Conservation (phyloP, 1,284 basidiomycete genomes). For the Ustilago bromivora region DNA sequence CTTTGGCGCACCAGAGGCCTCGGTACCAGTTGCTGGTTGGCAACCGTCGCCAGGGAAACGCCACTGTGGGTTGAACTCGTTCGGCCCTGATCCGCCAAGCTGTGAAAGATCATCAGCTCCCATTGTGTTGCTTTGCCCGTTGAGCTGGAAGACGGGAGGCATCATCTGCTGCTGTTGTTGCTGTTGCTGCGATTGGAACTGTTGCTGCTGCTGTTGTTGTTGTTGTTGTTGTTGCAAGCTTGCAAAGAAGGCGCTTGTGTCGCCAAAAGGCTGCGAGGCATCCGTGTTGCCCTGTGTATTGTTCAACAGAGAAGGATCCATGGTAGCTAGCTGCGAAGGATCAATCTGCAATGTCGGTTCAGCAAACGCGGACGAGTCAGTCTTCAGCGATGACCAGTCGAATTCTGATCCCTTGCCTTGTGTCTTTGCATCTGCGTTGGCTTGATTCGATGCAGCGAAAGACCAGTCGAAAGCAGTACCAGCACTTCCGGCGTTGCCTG, state of each 20-base stretch:
- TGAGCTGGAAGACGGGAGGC: slow-evolving; percentile 40
- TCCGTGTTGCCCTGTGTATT: slow-evolving; percentile 11
- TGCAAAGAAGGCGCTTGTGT: slow-evolving; percentile 13
- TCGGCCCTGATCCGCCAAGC: slow-evolving; percentile 16
- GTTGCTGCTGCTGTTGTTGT: slow-evolving; percentile 21
- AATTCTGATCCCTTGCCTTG: slow-evolving; percentile 12
- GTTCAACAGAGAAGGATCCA: slow-evolving; percentile 48
- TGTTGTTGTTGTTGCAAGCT: slow-evolving; percentile 25
- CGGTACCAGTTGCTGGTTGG: slow-evolving; percentile 9
- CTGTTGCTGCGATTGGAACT: slow-evolving; percentile 18
- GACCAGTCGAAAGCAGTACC: slow-evolving; percentile 48
- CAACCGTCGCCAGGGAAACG: slow-evolving; percentile 32
- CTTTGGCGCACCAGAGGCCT: slow-evolving; percentile 8
- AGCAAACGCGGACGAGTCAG: slow-evolving; percentile 13
- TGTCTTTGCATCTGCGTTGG: slow-evolving; percentile 16
- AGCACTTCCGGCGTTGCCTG: slow-evolving; percentile 20
- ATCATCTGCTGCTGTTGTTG: slow-evolving; percentile 27
- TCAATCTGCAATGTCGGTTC: slow-evolving; percentile 15
- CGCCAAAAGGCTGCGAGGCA: slow-evolving; percentile 18
- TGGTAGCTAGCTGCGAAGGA: slow-evolving; percentile 28
- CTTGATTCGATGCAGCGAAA: slow-evolving; percentile 18
- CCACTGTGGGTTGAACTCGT: slow-evolving; percentile 45
- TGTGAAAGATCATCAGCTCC: slow-evolving; percentile 20
- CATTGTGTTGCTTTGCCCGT: slow-evolving; percentile 33
- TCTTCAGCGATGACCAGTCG: slow-evolving; percentile 35